Evolutionary conservation across 2,329 filamentous ascomycete species (phyloP).

Genomic region (Paraphaeosphaeria minitans): DNA sequence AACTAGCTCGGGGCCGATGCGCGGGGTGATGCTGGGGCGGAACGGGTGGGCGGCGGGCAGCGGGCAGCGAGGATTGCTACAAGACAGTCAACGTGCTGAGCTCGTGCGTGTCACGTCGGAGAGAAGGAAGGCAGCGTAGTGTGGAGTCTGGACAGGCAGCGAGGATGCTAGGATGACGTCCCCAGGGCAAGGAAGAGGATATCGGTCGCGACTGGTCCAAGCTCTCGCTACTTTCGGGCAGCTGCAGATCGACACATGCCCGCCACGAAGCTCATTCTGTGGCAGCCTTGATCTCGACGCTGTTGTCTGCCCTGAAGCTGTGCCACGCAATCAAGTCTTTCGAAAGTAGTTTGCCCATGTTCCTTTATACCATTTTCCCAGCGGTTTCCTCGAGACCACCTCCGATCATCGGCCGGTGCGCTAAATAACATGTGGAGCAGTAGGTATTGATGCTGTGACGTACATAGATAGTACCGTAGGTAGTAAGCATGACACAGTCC

Average conservation of each 20-base stretch:
- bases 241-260: neutral
- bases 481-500: too few species aligned
- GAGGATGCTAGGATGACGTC: constrained; percentile 44
- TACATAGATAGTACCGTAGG: neutral
- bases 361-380: neutral
- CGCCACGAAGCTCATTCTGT: neutral
- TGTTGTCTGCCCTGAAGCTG: neutral
- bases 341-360: neutral
- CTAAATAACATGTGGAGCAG: neutral
- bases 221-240: constrained; percentile 30
- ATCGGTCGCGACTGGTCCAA: constrained; percentile 21
- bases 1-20: constrained; percentile 33
- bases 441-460: neutral
- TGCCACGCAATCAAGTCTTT: neutral
- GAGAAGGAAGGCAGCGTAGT: constrained; percentile 13
- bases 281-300: neutral
- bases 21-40: constrained; percentile 36
- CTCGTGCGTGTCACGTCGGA: constrained; percentile 15
- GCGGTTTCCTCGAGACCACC: neutral
- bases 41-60: constrained; percentile 4
- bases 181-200: constrained; percentile 17
- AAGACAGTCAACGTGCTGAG: constrained; percentile 10
- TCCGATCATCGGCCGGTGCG: neutral
- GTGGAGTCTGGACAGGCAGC: constrained; percentile 26
- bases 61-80: constrained; percentile 30